Evolutionary conservation across 108 stramenopile genomes (phyloP).

Genomic region (Skeletonema costatum): DNA sequence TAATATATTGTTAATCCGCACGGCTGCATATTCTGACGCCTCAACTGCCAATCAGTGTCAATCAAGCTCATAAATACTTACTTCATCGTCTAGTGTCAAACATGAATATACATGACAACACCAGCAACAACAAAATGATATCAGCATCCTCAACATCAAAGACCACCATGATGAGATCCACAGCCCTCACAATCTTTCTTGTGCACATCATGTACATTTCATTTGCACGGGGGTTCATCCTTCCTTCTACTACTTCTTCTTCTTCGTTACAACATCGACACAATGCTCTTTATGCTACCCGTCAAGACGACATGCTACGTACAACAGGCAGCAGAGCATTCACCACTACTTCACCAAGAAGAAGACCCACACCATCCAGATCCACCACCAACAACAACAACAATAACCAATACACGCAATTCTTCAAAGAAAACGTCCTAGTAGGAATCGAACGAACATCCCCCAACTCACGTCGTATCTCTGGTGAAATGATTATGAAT

Average conservation of each 20-base stretch:
- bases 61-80: not conserved
- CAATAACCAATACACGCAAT: constrained; percentile 23
- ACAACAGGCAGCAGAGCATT: not conserved
- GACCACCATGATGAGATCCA: not conserved
- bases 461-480: constrained; percentile 82
- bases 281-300: not conserved
- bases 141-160: not conserved
- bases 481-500: constrained; percentile 75
- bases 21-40: not conserved
- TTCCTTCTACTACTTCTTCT: not conserved
- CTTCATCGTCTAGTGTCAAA: not conserved
- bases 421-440: constrained; percentile 37
- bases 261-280: not conserved
- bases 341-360: not conserved
- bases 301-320: not conserved
- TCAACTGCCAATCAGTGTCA: not conserved
- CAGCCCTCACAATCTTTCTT: not conserved
- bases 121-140: not conserved
- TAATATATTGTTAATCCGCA: not conserved
- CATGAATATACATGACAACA: not conserved
- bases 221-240: not conserved
- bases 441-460: constrained; percentile 88
- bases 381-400: not conserved
- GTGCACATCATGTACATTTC: not conserved
- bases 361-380: not conserved